These are phyloP conservation scores for Corymbia citriodora DNA, from an alignment of 441 rosid species.

Conservation along the genomic window DNA sequence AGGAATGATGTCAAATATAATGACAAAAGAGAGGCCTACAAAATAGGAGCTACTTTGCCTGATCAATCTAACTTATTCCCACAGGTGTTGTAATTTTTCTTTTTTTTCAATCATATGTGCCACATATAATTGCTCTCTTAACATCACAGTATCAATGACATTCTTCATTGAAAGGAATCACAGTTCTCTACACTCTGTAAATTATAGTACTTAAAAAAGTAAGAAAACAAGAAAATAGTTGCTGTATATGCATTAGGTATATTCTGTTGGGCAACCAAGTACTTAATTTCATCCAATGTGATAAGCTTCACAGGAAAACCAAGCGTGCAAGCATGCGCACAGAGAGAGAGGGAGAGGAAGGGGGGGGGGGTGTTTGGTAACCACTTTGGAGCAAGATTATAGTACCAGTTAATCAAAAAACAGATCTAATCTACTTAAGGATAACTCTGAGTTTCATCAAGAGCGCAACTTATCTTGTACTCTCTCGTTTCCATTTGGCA, in stretches of 20 bases:
- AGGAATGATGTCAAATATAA: not conserved
- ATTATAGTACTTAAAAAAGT: not conserved
- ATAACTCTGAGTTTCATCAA: not conserved
- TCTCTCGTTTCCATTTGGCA: not conserved
- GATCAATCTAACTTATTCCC: not conserved
- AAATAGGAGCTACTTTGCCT: not conserved
- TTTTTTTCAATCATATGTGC: not conserved
- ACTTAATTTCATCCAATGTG: not conserved
- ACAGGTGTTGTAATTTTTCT: not conserved
- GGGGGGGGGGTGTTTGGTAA: not conserved
- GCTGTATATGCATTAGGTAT: not conserved
- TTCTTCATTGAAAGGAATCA: not conserved
- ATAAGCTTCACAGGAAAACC: not conserved
- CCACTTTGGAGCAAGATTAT: not conserved
- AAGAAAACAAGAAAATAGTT: not conserved
- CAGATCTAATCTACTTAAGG: not conserved
- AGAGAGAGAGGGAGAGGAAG: not conserved
- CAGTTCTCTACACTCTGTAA: not conserved
- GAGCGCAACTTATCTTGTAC: not conserved
- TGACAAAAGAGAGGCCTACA: not conserved
- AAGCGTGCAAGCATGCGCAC: not conserved
- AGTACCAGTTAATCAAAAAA: not conserved
- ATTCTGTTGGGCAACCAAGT: not conserved
- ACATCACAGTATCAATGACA: not conserved
- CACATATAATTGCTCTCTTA: not conserved